Evolutionary conservation across 192 early-diverging fungal genomes (phyloP), one percentile per base, ranked within the genome.

Genomic region (Glomus cerebriforme): DNA sequence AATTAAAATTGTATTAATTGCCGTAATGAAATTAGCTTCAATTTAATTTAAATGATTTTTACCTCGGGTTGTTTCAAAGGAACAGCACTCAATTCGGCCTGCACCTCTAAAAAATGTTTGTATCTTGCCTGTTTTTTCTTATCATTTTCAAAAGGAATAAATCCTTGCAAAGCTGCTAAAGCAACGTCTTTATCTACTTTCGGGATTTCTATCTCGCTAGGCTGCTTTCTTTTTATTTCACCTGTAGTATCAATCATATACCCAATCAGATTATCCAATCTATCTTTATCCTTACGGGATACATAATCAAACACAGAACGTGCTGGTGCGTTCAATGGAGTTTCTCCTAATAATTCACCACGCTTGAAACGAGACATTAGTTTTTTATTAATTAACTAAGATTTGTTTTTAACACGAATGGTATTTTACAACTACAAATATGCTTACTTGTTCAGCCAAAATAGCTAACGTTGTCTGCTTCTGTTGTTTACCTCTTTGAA

Each of bases 281-380:
- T 74, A 43, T 90, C 88, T 78, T 96, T 94, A 59, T 91, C 86
- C 65, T 91, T 87, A 8, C 87, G 32, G 6, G 92, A 84, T 0
- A 95, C 84, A 79, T 86, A 92, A 35, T 91, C 87, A 79, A 94
- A 96, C 3, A 96, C 92, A 67, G 91, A 93, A 66, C 93, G 85
- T 13, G 78, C 63, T 1, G 91, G 91, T 15, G 82, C 91, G 19
- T 86, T 84, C 17, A 93, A 86, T 0, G 88, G 87, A 60, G 87
- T 90, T 79, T 96, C 95, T 1, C 93, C 95, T 9, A 94, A 83
- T 15, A 93, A 83, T 29, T 85, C 83, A 1, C 91, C 88, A 26
- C 94, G 89, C 73, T 88, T 45, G 5, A 70, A 24, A 17, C 34
- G 73, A 34, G 62, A 65, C 27, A 19, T 66, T 27, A 79, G n/a